Conservation (phyloP, 2,329 filamentous ascomycete genomes). For the Arthrinium puccinioides region DNA sequence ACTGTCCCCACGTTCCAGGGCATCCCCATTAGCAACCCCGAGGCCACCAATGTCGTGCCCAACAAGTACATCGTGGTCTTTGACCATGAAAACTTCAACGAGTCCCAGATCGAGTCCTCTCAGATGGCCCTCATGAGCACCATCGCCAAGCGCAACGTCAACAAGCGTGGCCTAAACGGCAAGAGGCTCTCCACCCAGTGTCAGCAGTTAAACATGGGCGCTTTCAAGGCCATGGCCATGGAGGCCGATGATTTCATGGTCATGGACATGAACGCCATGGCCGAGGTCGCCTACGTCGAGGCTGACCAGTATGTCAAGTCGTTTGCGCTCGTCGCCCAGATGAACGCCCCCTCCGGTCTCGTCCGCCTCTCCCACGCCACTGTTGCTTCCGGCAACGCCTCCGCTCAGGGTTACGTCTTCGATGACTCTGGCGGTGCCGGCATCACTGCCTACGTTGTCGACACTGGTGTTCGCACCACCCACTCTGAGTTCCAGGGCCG, state of each 20-base stretch:
- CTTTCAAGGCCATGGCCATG: constrained; percentile 46
- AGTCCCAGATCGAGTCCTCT: constrained; percentile 41
- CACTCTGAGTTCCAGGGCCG: constrained; percentile 52
- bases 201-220: constrained; percentile 36
- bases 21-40: constrained; percentile 42
- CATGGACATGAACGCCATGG: constrained; percentile 37
- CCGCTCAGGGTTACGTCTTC: constrained; percentile 37
- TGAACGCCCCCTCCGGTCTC: constrained; percentile 45
- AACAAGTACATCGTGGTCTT: constrained; percentile 60
- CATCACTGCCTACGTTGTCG: constrained; percentile 57
- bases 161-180: constrained; percentile 41
- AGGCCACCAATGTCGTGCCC: constrained; percentile 40
- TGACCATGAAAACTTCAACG: constrained; percentile 40
- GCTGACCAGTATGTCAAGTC: constrained; percentile 41
- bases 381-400: constrained; percentile 11
- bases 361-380: constrained; percentile 41
- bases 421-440: constrained; percentile 44
- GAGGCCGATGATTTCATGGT: constrained; percentile 45
- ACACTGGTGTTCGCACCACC: constrained; percentile 52
- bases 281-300: constrained; percentile 46
- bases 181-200: constrained; percentile 39
- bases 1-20: constrained; percentile 20
- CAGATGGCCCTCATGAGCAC: constrained; percentile 38
- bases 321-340: constrained; percentile 39
- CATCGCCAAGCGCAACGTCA: constrained; percentile 50